Base-by-base conservation (phyloP, 2,329 filamentous ascomycete genomes). In the Camptophora hylomeconis region DNA sequence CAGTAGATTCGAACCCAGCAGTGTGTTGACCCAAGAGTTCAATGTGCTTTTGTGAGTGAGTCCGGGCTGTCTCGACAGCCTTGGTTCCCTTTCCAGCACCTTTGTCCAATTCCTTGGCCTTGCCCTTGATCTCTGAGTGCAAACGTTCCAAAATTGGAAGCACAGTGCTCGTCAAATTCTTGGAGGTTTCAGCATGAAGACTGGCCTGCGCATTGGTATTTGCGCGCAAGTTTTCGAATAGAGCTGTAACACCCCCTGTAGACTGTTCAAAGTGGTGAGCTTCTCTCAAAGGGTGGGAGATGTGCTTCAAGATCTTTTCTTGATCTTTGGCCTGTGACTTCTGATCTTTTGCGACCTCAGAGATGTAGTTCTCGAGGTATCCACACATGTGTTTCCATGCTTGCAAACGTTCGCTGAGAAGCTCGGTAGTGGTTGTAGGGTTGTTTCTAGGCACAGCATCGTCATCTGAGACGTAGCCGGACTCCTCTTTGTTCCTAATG, bases 61-160 rank as follows among this genome's bases (percentile, higher is more conserved):
- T 73, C 36, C 87, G 80, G 6, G 82, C 75, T 62, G 92, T 94
- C 38, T 93, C 83, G 13, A 98, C 84, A 28, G 82, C 74, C 61
- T 95, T 98, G 42, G 80, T 74, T 10, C 76, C 72, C 63, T 92
- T 93, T 37, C 75, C 70, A 13, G 80, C 82, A 6, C 87, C 86
- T 37, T 74, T 68, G 23, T 71, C 67, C 27, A 98, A 69, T 57
- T 94, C 86, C 64, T 95, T 95, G 39, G 72, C 68, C 64, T 95
- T 95, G 61, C 80, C 75, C 69, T 95, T 98, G 65, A 98, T 89
- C 54, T 95, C 89, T 53, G 82, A 77, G 61, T 95, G 86, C 26
- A 98, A 66, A 29, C 84, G 79, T 46, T 92, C 82, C 49, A 98
- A 76, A 39, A 87, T 76, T 20, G 87, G 89, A 12, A 93, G 66